Base-by-base conservation (phyloP, 495 filamentous ascomycete genomes). In the Penicillium paradoxum region DNA sequence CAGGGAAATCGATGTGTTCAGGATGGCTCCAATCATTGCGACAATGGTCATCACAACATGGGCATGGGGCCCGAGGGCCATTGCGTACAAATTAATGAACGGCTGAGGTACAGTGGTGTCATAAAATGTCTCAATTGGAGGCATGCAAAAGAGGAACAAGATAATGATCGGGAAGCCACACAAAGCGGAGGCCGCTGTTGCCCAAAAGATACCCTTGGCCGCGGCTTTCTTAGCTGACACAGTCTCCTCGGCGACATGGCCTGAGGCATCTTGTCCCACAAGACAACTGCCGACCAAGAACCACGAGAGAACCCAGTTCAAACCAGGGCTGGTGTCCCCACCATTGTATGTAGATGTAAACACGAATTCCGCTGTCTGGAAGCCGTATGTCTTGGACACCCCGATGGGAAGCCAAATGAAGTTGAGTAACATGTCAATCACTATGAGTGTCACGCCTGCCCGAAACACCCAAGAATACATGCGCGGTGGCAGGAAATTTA, bases 281-380 rank as follows among this genome's bases (percentile, higher is more conserved):
- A 71, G 59, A 51, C 66, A 69, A 49, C 61, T 67, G 3, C 56
- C 60, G 11, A 62, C 55, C 37, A 71, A 39, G 37, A 52, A 71
- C 68, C 68, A 71, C 0, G 66, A 71, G 9, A 71, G 51, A 18
- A 69, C 68, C 68, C 68, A 71, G 45, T 71, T 71, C 14, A 71
- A 53, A 2, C 68, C 53, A 7, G 68, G 54, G 15, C 48, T 57
- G 0, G 61, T 65, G 4, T 56, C 62, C 8, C 60, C 68, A 1
- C 68, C 68, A 36, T 71, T 69, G 44, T 71, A 69, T 14, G 55
- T 63, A 0, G 68, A 67, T 2, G 66, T 67, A 39, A 71, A 71
- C 11, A 67, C 64, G 34, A 49, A 71, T 34, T 67, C 66, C 9
- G 68, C 68, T 6, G 66, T 53, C 42, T 64, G 68, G 46, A 69